Conservation (phyloP, 2,329 filamentous ascomycete genomes). For the Fusarium haematococcum region DNA sequence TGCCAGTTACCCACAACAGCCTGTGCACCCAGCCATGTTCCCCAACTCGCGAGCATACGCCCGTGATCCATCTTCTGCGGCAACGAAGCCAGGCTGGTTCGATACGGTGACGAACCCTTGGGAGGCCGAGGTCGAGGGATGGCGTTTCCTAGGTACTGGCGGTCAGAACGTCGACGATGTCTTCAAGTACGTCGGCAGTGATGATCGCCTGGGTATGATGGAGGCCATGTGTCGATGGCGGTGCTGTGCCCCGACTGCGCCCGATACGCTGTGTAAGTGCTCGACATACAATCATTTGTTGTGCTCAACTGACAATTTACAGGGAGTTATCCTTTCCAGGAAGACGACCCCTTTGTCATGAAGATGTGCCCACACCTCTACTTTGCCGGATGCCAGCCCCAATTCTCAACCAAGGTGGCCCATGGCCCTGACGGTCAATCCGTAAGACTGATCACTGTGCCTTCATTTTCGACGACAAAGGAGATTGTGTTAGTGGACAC, state of each 20-base stretch:
- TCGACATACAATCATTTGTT: neutral
- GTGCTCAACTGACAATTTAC: constrained; percentile 20
- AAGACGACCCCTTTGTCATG: constrained; percentile 91
- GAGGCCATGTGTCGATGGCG: constrained; percentile 95
- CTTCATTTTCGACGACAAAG: constrained; percentile 81
- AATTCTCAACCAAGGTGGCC: constrained; percentile 79
- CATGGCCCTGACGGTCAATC: constrained; percentile 74
- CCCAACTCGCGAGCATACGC: constrained; percentile 78
- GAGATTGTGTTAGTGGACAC: constrained; percentile 86
- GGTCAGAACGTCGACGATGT: constrained; percentile 96
- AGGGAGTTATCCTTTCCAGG: constrained; percentile 98
- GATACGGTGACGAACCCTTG: constrained; percentile 93
- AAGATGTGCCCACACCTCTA: constrained; percentile 89
- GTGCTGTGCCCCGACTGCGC: constrained; percentile 90
- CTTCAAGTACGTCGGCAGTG: constrained; percentile 86
- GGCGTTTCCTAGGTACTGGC: constrained; percentile 85
- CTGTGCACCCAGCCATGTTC: constrained; percentile 93
- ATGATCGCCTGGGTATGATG: constrained; percentile 88
- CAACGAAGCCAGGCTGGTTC: constrained; percentile 75
- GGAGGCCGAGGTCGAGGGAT: constrained; percentile 91
- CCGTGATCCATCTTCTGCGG: constrained; percentile 55
- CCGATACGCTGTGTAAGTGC: constrained; percentile 89
- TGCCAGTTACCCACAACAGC: constrained; percentile 89
- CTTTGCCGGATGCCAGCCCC: constrained; percentile 87
- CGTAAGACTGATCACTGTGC: constrained; percentile 85